Conservation (phyloP, 2,329 filamentous ascomycete genomes). For the Fusarium robinianum region DNA sequence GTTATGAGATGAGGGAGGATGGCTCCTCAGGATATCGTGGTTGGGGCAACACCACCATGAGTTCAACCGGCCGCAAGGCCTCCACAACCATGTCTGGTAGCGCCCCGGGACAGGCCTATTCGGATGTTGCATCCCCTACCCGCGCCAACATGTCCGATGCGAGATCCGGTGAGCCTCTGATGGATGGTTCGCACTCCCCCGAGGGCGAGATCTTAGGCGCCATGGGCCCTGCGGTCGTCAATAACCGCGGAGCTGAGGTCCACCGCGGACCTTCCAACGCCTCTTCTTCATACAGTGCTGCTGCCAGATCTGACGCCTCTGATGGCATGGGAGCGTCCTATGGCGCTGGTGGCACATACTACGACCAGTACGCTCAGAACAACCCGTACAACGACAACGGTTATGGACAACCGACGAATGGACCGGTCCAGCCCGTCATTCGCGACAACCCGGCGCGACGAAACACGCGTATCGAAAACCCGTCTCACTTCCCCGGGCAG, state of each 20-base stretch:
- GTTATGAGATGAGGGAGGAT: slow-evolving; percentile 79
- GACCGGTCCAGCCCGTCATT: slow-evolving; percentile 76
- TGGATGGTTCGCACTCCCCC: slow-evolving; percentile 57
- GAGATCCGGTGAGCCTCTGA: slow-evolving; percentile 68
- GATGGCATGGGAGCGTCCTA: slow-evolving; percentile 56
- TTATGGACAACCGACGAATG: slow-evolving; percentile 44
- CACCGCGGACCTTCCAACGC: slow-evolving; percentile 92
- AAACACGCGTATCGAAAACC: slow-evolving; percentile 93
- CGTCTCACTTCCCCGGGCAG: slow-evolving; percentile 86
- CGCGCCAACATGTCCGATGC: slow-evolving; percentile 68
- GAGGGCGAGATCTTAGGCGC: slow-evolving; percentile 84
- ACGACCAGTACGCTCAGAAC: slow-evolving; percentile 62
- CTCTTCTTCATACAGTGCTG: slow-evolving; percentile 91
- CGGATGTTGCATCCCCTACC: slow-evolving; percentile 71
- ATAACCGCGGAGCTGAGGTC: slow-evolving; percentile 70
- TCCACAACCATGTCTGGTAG: slow-evolving; percentile 89
- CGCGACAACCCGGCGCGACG: slow-evolving; percentile 89
- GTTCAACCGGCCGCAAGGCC: slow-evolving; percentile 76
- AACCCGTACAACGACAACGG: slow-evolving; percentile 60
- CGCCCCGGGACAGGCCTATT: slow-evolving; percentile 66
- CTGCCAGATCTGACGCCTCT: slow-evolving; percentile 72
- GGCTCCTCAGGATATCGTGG: slow-evolving; percentile 82
- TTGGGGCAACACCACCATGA: slow-evolving; percentile 80
- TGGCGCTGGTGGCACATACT: slow-evolving; percentile 54
- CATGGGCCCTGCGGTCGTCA: slow-evolving; percentile 72